Percentiles rank a stretch among this genome's conserved stretches.
These are phyloP conservation scores for Plectosphaerella sp. DNA, from an alignment of 2,329 filamentous ascomycete species.

Conservation along the genomic window DNA sequence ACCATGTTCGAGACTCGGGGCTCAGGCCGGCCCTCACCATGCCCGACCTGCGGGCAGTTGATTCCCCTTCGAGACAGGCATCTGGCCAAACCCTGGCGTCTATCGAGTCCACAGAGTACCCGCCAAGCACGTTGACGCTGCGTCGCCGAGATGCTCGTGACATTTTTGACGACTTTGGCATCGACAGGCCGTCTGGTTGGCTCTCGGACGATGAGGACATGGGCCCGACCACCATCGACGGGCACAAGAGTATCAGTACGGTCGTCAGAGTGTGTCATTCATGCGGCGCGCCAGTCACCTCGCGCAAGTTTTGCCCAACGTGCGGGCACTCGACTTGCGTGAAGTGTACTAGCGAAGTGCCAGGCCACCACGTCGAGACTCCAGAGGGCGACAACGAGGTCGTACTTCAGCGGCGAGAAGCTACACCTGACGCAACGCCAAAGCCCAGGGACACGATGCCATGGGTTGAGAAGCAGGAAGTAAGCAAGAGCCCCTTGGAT, in stretches of 20 bases:
- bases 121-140: conserved; percentile 25
- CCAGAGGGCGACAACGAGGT: conserved; percentile 6
- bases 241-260: conserved; percentile 20
- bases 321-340: conserved; percentile 48
- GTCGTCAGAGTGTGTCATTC: conserved; percentile 41
- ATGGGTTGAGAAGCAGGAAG: no score
- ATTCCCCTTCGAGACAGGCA: not conserved
- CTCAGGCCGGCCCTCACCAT: not conserved
- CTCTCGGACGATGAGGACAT: conserved; percentile 34
- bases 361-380: conserved; percentile 4
- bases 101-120: conserved; percentile 13
- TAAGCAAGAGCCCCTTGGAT: not conserved
- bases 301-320: conserved; percentile 34
- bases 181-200: conserved; percentile 41
- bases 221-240: conserved; percentile 19
- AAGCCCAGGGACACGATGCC: not conserved
- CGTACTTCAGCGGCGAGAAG: not conserved
- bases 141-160: conserved; percentile 38
- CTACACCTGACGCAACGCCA: not conserved
- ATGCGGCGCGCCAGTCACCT: conserved; percentile 37
- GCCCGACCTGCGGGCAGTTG: not conserved
- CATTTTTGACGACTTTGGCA: conserved; percentile 41
- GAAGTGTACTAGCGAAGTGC: conserved; percentile 36
- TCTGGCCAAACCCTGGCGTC: conserved; percentile 10
- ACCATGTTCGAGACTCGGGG: not conserved